Base-by-base conservation (phyloP, 495 filamentous ascomycete species). In the Tuber magnatum region DNA sequence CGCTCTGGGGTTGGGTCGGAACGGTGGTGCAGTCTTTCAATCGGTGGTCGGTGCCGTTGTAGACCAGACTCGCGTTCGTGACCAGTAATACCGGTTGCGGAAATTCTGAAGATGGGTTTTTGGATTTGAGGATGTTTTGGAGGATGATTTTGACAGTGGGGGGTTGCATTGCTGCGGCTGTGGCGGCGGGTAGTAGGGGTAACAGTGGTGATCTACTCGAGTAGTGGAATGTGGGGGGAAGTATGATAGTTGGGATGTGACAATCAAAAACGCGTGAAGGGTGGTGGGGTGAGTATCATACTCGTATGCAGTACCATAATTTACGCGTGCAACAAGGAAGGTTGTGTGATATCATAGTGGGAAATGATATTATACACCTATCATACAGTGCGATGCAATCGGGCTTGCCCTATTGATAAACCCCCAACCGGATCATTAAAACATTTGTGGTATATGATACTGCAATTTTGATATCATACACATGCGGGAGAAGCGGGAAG, bases 401-500 rank as follows among this genome's bases (percentile, higher is more conserved):
- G n/a, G 71, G 32, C 71, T 73, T 73, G 61, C 46, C 42, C 39
- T 61, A 48, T 22, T 24, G n/a, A 71, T n/a, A 75, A 70, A 75
- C 16, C 44, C 16, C 65, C 56, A 18, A 35, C 56, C 5, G 14
- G 28, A 35, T 28, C 56, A 42, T 46, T 71, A 39, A 32, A 46
- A 69, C 38, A 65, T 71, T 76, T 44, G 70, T 22, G 71, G 65
- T 43, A 46, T 69, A 20, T 44, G 38, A 46, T 69, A 20, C 56
- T n/a, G 73, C 38, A 68, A 56, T 43, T 32, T 70, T n/a, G 71
- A 42, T 71, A n/a, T n/a, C n/a, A n/a, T n/a, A 75, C 44, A 3
- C 12, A 12, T 40, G n/a, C 43, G 35, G 28, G 24, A n/a, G 24
- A 46, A 7, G 14, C n/a, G 32, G 35, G 43, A 18, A 46, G 56